These are phyloP conservation scores for Phytopythium mirpurense DNA, from an alignment of 352 stramenopile species.

Conservation along the genomic window DNA sequence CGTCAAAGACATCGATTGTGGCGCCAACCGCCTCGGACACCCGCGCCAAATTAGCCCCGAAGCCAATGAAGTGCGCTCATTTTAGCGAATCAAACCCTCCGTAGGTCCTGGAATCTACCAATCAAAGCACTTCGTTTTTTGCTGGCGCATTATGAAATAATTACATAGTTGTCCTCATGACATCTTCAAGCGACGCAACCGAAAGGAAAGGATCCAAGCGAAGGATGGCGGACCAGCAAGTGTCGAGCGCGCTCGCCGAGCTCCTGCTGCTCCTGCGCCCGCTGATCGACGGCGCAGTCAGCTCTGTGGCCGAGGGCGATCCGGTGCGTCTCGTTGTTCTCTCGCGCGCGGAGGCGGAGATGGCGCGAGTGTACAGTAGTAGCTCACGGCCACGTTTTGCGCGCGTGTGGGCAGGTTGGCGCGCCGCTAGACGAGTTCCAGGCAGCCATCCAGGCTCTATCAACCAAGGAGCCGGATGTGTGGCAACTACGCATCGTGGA, in stretches of 20 bases:
- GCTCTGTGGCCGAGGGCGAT: slow-evolving; percentile 25
- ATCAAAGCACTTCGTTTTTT: too few species aligned
- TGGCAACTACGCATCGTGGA: slow-evolving; percentile 50
- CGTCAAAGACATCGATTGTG: too few species aligned
- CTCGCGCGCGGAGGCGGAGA: not conserved
- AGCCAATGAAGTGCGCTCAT: too few species aligned
- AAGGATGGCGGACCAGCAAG: not conserved
- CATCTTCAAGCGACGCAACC: too few species aligned
- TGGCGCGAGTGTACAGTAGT: too few species aligned
- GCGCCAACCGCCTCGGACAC: too few species aligned
- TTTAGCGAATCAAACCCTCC: too few species aligned
- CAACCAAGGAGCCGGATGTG: slow-evolving; percentile 35
- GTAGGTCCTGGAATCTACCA: too few species aligned
- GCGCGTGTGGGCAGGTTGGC: slow-evolving; percentile 16
- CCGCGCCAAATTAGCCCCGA: too few species aligned
- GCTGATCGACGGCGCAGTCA: slow-evolving; percentile 29
- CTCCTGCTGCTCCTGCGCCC: slow-evolving; percentile 37
- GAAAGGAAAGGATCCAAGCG: too few species aligned
- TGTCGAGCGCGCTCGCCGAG: slow-evolving; percentile 23
- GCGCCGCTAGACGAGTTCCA: slow-evolving; percentile 28
- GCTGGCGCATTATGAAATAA: too few species aligned
- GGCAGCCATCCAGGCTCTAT: slow-evolving; percentile 19
- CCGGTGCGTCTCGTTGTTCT: slow-evolving; percentile 12
- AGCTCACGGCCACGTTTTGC: not conserved
- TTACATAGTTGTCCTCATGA: too few species aligned